These are phyloP conservation scores for Aegilops umbellulata DNA, from an alignment of 176 grass and related monocot species.

Conservation along the genomic window DNA sequence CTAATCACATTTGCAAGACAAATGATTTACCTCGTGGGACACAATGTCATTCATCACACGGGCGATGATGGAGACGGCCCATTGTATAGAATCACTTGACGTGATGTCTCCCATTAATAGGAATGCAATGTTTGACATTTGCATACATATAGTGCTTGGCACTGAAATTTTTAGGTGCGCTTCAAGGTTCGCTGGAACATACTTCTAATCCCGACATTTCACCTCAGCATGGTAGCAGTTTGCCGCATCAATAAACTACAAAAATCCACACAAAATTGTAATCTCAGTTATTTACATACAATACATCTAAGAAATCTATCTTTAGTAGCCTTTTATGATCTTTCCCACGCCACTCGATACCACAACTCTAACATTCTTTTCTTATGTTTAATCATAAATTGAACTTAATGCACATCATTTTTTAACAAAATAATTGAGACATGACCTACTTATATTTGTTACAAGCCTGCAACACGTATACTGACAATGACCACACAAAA, in stretches of 20 bases:
- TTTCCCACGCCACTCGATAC: no score
- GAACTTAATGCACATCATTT: no score
- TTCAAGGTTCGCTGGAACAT: background rate
- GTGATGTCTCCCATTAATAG: background rate
- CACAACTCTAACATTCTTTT: no score
- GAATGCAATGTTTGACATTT: background rate
- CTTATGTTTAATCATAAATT: no score
- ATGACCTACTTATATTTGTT: no score
- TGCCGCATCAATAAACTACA: background rate
- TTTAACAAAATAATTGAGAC: no score
- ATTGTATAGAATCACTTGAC: background rate
- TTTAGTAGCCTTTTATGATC: no score
- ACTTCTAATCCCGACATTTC: slow-evolving; percentile 17
- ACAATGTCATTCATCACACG: background rate
- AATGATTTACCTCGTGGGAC: background rate
- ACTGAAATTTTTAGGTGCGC: slow-evolving; percentile 13
- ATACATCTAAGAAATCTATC: no score
- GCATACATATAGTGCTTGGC: slow-evolving; percentile 7
- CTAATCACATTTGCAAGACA: background rate
- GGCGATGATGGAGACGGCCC: background rate
- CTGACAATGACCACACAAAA: no score
- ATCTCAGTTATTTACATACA: no score
- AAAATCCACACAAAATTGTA: no score
- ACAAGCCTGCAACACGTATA: no score
- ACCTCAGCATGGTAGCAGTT: slow-evolving; percentile 3